phyloP scores from a whole-genome alignment of 2,329 filamentous ascomycete genomes.

The Pseudocercospora ulei region DNA sequence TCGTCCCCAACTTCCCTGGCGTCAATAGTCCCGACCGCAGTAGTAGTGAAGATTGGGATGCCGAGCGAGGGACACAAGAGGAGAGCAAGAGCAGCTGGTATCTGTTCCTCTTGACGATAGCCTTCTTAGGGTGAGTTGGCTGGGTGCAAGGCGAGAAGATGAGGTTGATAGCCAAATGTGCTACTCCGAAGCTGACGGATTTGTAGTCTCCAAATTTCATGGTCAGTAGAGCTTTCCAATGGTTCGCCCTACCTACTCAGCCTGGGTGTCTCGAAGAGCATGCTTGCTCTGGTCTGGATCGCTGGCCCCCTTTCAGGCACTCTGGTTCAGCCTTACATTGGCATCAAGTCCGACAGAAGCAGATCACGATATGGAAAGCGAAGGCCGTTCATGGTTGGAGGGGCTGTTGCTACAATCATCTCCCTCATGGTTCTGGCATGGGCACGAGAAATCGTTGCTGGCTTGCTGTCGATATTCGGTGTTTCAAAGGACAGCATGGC shows the following conservation, averaged over 20 bases:
- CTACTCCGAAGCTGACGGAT: constrained; percentile 6
- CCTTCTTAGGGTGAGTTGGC: constrained; percentile 56
- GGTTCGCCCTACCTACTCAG: constrained; percentile 57
- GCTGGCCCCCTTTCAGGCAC: constrained; percentile 48
- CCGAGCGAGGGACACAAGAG: constrained; percentile 37
- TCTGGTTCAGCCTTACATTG: constrained; percentile 47
- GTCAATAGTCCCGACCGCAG: constrained; percentile 32
- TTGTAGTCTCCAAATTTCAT: constrained; percentile 71
- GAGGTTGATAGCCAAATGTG: not conserved
- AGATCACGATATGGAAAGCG: constrained; percentile 43
- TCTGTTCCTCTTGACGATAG: constrained; percentile 72
- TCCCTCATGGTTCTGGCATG: constrained; percentile 45
- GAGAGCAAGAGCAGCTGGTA: constrained; percentile 69
- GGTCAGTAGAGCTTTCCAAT: constrained; percentile 90
- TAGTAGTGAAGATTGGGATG: constrained; percentile 40
- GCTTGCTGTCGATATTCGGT: constrained; percentile 60
- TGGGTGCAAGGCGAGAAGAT: constrained; percentile 2
- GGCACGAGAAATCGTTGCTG: constrained; percentile 50
- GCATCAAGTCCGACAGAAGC: constrained; percentile 46
- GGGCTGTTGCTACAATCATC: constrained; percentile 42
- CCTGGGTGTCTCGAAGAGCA: constrained; percentile 45
- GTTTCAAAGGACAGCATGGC: constrained; percentile 55
- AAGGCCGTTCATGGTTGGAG: constrained; percentile 46
- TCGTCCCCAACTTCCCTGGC: constrained; percentile 14
- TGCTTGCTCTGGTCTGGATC: constrained; percentile 48